Evolutionary conservation across 2,329 filamentous ascomycete species (phyloP).

Genomic region (Botrytis aclada): DNA sequence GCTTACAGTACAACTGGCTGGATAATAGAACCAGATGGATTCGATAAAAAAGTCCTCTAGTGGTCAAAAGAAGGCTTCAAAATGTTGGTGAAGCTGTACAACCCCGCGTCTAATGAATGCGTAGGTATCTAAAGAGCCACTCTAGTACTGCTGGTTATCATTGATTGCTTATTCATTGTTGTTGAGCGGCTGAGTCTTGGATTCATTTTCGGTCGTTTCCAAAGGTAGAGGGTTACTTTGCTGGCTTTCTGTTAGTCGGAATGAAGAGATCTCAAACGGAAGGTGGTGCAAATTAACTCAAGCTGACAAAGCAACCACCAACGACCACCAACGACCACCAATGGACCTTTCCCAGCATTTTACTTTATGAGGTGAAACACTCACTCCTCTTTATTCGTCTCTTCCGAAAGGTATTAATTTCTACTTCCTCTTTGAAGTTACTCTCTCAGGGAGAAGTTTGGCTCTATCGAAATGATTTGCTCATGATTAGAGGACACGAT

Average conservation of each 20-base stretch:
- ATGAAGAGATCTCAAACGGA: neutral
- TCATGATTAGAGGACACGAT: neutral
- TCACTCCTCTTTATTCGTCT: too few species aligned
- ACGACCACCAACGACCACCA: neutral
- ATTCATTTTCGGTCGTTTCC: neutral
- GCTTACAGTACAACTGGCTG: neutral
- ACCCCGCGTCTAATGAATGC: neutral
- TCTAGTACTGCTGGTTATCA: neutral
- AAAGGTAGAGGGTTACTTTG: neutral
- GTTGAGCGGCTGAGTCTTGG: neutral
- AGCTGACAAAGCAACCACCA: conserved; percentile 3
- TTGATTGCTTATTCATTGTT: neutral
- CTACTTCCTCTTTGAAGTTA: neutral
- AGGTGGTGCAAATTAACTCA: neutral
- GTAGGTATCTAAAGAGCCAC: neutral
- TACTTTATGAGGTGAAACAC: neutral
- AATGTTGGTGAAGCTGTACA: neutral
- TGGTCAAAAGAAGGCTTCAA: neutral
- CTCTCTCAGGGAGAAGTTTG: neutral
- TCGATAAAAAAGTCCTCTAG: neutral
- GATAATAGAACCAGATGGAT: too few species aligned
- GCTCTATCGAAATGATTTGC: neutral
- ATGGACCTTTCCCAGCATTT: neutral
- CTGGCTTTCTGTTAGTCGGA: neutral
- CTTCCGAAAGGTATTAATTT: neutral